A percentile compares a stretch with the other conserved stretches of the same genome.
phyloP scores from a whole-genome alignment of 495 filamentous ascomycete species.

The Trichodelitschia bisporula region DNA sequence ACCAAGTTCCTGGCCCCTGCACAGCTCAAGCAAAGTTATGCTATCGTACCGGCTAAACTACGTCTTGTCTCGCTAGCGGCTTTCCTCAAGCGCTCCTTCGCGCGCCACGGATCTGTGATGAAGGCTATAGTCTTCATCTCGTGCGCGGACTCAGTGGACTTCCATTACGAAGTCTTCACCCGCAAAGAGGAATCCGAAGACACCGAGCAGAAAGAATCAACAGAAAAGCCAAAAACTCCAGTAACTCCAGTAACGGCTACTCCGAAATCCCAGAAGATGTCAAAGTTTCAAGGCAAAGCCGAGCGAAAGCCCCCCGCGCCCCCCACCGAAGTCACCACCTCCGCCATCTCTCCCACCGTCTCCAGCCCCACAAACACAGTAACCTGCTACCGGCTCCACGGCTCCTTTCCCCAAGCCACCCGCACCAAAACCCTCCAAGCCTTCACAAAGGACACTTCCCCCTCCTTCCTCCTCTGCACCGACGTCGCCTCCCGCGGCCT shows the following conservation, averaged over 20 bases:
- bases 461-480: constrained; percentile 69
- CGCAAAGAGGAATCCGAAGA: constrained; percentile 10
- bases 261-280: too few relatives aligned
- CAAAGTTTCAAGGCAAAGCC: constrained; percentile 6
- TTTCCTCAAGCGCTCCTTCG: constrained; percentile 62
- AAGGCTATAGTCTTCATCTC: constrained; percentile 93
- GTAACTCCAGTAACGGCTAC: neutral
- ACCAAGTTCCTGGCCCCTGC: constrained; percentile 54
- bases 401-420: constrained; percentile 69
- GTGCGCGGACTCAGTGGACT: constrained; percentile 90
- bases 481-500: constrained; percentile 88
- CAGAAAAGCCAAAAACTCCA: constrained; percentile 2
- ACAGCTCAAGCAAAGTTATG: constrained; percentile 76
- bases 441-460: constrained; percentile 35
- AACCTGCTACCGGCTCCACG: constrained; percentile 67
- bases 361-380: constrained; percentile 18
- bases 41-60: constrained; percentile 68
- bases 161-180: constrained; percentile 76
- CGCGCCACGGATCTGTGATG: constrained; percentile 66
- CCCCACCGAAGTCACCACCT: constrained; percentile 10
- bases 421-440: constrained; percentile 62
- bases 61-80: constrained; percentile 69
- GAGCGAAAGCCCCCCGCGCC: too few relatives aligned
- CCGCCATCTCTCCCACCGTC: constrained; percentile 6
- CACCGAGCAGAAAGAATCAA: constrained; percentile 1